Evolutionary conservation across 2,329 filamentous ascomycete species (phyloP).

Genomic region (Penicillium verrucosum): DNA sequence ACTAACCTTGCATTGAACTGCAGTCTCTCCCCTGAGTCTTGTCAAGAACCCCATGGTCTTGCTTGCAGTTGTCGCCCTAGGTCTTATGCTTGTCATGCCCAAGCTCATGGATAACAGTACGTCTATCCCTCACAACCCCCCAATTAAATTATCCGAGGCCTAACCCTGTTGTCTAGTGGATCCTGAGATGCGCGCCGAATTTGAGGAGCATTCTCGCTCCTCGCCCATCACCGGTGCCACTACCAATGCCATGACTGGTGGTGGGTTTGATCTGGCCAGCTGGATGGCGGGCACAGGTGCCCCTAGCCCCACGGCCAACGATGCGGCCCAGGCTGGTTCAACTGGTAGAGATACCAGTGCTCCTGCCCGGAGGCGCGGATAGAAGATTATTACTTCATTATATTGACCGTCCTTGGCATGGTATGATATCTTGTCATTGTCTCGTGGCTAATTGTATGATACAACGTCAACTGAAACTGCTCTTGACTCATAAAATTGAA

Average conservation of each 20-base stretch:
- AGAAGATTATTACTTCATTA: conserved; percentile 9
- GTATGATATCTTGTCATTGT: neutral
- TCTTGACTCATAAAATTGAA: conserved; percentile 4
- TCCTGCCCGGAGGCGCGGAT: conserved; percentile 30
- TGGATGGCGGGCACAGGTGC: conserved; percentile 61
- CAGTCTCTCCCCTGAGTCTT: conserved; percentile 75
- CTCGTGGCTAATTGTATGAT: conserved; percentile 1
- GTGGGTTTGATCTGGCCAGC: conserved; percentile 62
- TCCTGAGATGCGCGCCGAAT: conserved; percentile 89
- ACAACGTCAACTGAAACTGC: conserved; percentile 2
- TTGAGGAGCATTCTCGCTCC: conserved; percentile 81
- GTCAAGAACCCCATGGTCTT: conserved; percentile 97
- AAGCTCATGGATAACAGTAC: conserved; percentile 93
- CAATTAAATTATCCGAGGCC: neutral
- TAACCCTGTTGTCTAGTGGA: conserved; percentile 64
- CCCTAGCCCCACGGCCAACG: conserved; percentile 21
- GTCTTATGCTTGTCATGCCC: conserved; percentile 85
- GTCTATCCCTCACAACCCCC: conserved; percentile 37
- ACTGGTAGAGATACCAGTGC: conserved; percentile 29
- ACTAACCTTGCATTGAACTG: conserved; percentile 7
- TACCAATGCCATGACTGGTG: conserved; percentile 58
- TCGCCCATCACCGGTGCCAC: conserved; percentile 63
- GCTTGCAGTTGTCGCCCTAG: conserved; percentile 78
- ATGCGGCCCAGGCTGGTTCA: conserved; percentile 19
- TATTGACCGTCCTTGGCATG: neutral